phyloP scores from a whole-genome alignment of 495 filamentous ascomycete genomes.

The Clohesyomyces aquaticus region DNA sequence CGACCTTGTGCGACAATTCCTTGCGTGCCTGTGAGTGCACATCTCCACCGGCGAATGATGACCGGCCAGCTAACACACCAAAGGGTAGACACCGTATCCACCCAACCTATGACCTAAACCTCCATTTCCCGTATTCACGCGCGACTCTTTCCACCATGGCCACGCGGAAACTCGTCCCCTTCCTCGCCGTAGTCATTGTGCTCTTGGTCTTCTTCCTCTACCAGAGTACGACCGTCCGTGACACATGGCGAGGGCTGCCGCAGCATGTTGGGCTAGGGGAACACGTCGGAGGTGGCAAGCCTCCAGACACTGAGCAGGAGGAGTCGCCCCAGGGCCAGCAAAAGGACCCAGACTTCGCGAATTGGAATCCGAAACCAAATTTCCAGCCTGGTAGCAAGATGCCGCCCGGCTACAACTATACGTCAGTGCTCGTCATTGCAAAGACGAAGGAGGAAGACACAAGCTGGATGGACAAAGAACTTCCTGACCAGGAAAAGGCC shows the following conservation, averaged over 20 bases:
- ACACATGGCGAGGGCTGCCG: slow-evolving; percentile 36
- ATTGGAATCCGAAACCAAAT: slow-evolving; percentile 37
- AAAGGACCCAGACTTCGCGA: slow-evolving; percentile 29
- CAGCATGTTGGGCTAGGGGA: slow-evolving; percentile 39
- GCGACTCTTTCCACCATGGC: slow-evolving; percentile 12
- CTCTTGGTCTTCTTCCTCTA: slow-evolving; percentile 36
- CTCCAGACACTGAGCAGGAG: not conserved
- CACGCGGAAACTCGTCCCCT: slow-evolving; percentile 28
- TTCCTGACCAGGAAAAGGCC: slow-evolving; percentile 61
- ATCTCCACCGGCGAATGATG: not conserved
- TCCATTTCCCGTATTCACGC: not conserved
- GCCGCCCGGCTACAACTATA: slow-evolving; percentile 46
- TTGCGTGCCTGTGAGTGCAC: not conserved
- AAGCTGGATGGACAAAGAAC: slow-evolving; percentile 61
- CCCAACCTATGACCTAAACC: not conserved
- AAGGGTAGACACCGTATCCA: not conserved
- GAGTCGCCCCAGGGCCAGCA: not conserved
- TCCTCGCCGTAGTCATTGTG: slow-evolving; percentile 28
- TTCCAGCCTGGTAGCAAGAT: slow-evolving; percentile 35
- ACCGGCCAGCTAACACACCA: not conserved
- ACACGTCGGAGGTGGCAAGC: slow-evolving; percentile 7
- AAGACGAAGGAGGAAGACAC: slow-evolving; percentile 60
- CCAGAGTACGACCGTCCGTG: slow-evolving; percentile 24
- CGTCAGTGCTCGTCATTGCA: slow-evolving; percentile 61
- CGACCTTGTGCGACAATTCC: not conserved